A percentile compares a stretch with the other conserved stretches of the same genome.
Conservation (phyloP, 441 rosid genomes). For the Populus hybrid region DNA sequence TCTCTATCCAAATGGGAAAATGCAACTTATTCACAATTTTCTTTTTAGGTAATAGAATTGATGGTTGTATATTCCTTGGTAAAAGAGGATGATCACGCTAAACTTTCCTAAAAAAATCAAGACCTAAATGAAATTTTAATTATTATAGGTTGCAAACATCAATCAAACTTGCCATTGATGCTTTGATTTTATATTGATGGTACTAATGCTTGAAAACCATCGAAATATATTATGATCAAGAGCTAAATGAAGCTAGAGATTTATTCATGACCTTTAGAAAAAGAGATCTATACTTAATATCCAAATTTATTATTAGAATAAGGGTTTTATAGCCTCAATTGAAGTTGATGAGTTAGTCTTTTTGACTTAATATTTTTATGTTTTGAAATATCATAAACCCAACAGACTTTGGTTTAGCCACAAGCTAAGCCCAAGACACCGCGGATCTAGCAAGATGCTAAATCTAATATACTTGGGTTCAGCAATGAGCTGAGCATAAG, state of each 20-base stretch:
- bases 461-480: no score
- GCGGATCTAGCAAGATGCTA: no score
- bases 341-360: no score
- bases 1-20: slow-evolving; percentile 3
- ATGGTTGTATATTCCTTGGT: slow-evolving; percentile 63
- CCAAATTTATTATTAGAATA: neutral
- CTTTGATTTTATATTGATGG: slow-evolving; percentile 4
- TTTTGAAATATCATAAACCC: no score
- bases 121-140: slow-evolving; percentile 56
- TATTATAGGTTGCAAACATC: slow-evolving; percentile 25
- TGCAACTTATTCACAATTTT: slow-evolving; percentile 11
- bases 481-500: no score
- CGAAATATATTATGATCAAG: slow-evolving; percentile 38
- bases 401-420: no score
- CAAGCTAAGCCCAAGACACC: no score
- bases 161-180: neutral
- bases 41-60: slow-evolving; percentile 56
- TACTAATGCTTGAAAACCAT: slow-evolving; percentile 44
- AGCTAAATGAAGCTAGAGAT: slow-evolving; percentile 63
- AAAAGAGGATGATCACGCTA: slow-evolving; percentile 42
- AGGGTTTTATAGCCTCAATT: neutral
- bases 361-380: no score
- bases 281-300: slow-evolving; percentile 61
- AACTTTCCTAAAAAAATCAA: slow-evolving; percentile 38
- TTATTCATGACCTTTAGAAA: slow-evolving; percentile 50